These are phyloP conservation scores for Mrakiaceae sp. DNA, from an alignment of 1,284 basidiomycete species.

Conservation along the genomic window DNA sequence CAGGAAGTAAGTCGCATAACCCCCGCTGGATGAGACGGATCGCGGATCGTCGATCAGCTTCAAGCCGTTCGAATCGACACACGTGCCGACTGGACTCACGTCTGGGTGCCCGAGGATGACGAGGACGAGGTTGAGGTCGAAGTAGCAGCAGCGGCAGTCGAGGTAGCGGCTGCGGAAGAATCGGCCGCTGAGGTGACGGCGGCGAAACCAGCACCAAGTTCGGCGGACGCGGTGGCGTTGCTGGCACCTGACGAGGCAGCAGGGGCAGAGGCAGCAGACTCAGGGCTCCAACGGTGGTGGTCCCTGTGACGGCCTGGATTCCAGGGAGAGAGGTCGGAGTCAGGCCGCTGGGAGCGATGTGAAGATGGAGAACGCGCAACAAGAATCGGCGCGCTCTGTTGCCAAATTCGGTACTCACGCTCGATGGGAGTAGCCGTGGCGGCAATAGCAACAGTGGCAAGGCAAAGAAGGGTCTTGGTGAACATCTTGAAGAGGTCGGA, in stretches of 20 bases:
- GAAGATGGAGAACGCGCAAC: too few relatives aligned
- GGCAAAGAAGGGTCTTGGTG: neutral
- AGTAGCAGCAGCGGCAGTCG: slow-evolving; percentile 5
- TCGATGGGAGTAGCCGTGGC: neutral
- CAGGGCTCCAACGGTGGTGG: neutral
- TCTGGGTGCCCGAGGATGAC: neutral
- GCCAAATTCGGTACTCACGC: neutral
- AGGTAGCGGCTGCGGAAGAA: neutral
- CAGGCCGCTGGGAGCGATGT: neutral
- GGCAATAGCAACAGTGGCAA: neutral
- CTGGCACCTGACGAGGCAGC: neutral
- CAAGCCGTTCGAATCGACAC: too few relatives aligned
- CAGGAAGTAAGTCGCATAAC: slow-evolving; percentile 15
- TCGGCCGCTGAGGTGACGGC: slow-evolving; percentile 1
- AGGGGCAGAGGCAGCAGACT: neutral
- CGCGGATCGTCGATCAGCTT: too few relatives aligned
- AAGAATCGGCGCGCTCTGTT: too few relatives aligned
- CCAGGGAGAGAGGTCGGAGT: neutral
- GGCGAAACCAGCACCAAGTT: neutral
- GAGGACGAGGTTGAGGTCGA: slow-evolving; percentile 1
- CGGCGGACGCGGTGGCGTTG: neutral
- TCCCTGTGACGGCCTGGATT: neutral
- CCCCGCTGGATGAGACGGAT: neutral
- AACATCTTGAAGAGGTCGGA: neutral
- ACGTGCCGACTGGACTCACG: neutral